phyloP scores from a whole-genome alignment of 352 stramenopile species.

The Phytophthora multivora region DNA sequence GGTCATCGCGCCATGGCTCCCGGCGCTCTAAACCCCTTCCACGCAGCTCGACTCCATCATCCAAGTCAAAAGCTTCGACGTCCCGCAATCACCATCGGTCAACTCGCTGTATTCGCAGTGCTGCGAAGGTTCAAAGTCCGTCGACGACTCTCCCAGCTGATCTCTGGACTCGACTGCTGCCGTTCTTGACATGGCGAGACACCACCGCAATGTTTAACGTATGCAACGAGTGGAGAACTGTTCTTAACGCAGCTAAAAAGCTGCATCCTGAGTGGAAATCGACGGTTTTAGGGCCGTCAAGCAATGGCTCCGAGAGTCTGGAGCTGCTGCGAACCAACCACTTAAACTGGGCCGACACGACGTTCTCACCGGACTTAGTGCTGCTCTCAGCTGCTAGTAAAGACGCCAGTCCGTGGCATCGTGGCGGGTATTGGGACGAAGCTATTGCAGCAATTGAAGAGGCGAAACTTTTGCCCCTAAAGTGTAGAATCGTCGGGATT shows the following conservation, averaged over 20 bases:
- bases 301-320: conserved; percentile 32
- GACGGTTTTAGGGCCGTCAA: conserved; percentile 34
- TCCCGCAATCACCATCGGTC: not conserved
- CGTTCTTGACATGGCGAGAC: conserved; percentile 55
- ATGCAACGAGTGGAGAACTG: conserved; percentile 27
- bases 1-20: conserved; percentile 1
- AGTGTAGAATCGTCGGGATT: conserved; percentile 44
- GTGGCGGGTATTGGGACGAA: conserved; percentile 45
- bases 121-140: conserved; percentile 16
- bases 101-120: conserved; percentile 14
- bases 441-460: conserved; percentile 38
- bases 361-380: conserved; percentile 51
- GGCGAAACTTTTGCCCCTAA: conserved; percentile 42
- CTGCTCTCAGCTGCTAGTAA: conserved; percentile 39
- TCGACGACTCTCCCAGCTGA: conserved; percentile 42
- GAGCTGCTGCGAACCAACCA: conserved; percentile 43
- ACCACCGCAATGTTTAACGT: conserved; percentile 42
- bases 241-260: conserved; percentile 27
- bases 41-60: not conserved
- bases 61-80: conserved; percentile 2
- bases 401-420: conserved; percentile 33
- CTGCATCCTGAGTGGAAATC: conserved; percentile 44
- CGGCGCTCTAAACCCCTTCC: conserved; percentile 5
- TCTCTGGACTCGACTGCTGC: conserved; percentile 46
- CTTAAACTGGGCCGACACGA: conserved; percentile 30